These are phyloP conservation scores for Exsudoporus frostii DNA, from an alignment of 768 basidiomycete genomes.

Conservation along the genomic window DNA sequence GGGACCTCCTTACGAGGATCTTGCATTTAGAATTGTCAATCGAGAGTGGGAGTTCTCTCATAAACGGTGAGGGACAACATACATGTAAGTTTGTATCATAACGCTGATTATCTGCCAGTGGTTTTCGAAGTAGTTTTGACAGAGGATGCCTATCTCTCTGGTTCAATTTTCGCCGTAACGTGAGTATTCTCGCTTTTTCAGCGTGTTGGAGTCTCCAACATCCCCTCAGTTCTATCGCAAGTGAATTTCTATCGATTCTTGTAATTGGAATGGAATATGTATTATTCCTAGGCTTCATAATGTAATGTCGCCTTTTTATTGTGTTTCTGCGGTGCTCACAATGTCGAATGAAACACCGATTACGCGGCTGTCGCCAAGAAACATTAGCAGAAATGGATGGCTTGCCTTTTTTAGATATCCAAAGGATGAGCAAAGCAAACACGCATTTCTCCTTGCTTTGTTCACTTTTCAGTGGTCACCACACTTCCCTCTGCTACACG, in stretches of 20 bases:
- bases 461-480: slow-evolving; percentile 14
- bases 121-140: slow-evolving; percentile 96
- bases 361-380: slow-evolving; percentile 5
- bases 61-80: slow-evolving; percentile 60
- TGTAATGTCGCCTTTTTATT: slow-evolving; percentile 29
- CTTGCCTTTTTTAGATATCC: slow-evolving; percentile 14
- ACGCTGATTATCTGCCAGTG: slow-evolving; percentile 45
- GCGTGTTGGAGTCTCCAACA: slow-evolving; percentile 14
- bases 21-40: slow-evolving; percentile 97
- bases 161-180: slow-evolving; percentile 95
- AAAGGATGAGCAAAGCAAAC: slow-evolving; percentile 3
- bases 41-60: slow-evolving; percentile 99
- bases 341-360: slow-evolving; percentile 10
- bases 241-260: slow-evolving; percentile 35
- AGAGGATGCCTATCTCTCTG: slow-evolving; percentile 93
- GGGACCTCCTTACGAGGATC: slow-evolving; percentile 97
- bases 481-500: background rate
- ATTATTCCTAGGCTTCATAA: slow-evolving; percentile 14
- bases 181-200: slow-evolving; percentile 40
- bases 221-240: slow-evolving; percentile 74
- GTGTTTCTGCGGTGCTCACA: slow-evolving; percentile 16
- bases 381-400: slow-evolving; percentile 7
- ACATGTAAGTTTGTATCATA: slow-evolving; percentile 9
- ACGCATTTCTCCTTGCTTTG: slow-evolving; percentile 19
- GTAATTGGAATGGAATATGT: slow-evolving; percentile 20